Evolutionary conservation across 2,329 filamentous ascomycete genomes (phyloP).

Genomic region (Fusarium burgessii): DNA sequence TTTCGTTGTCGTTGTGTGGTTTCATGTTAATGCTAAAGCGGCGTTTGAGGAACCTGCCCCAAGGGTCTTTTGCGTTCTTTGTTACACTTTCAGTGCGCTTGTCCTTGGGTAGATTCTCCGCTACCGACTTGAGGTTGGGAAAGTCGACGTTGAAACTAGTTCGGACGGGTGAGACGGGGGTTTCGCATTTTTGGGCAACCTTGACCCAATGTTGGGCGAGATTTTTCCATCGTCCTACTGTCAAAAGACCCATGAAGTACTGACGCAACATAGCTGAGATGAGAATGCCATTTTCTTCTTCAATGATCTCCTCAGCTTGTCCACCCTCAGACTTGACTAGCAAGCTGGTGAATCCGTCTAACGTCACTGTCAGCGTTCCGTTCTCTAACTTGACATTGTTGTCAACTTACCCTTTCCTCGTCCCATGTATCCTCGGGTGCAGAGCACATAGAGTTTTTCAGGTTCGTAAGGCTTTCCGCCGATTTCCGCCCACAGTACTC

Average conservation of each 20-base stretch:
- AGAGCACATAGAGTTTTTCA: slow-evolving; percentile 75
- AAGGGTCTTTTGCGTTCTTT: slow-evolving; percentile 47
- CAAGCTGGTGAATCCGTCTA: slow-evolving; percentile 82
- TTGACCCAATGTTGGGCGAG: slow-evolving; percentile 77
- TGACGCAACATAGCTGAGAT: slow-evolving; percentile 89
- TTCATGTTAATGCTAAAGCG: slow-evolving; percentile 51
- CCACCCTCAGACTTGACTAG: slow-evolving; percentile 83
- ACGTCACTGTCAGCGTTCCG: slow-evolving; percentile 25
- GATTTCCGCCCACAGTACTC: slow-evolving; percentile 73
- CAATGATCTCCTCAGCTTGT: slow-evolving; percentile 79
- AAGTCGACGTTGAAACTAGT: slow-evolving; percentile 33
- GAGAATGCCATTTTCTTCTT: slow-evolving; percentile 87
- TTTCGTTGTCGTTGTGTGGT: slow-evolving; percentile 51
- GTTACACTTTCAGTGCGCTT: slow-evolving; percentile 38
- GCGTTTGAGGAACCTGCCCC: slow-evolving; percentile 53
- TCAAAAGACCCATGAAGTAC: slow-evolving; percentile 89
- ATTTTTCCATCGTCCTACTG: slow-evolving; percentile 82
- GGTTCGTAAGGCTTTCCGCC: slow-evolving; percentile 71
- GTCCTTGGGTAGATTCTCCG: slow-evolving; percentile 40
- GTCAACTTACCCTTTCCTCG: slow-evolving; percentile 73
- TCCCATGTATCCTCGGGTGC: slow-evolving; percentile 89
- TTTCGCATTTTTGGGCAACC: slow-evolving; percentile 72
- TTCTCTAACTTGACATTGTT: too few relatives aligned
- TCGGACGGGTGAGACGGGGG: slow-evolving; percentile 56
- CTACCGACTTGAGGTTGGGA: slow-evolving; percentile 31